Base-by-base conservation (phyloP, 106 monocot genomes). In the Amphibolis antarctica region DNA sequence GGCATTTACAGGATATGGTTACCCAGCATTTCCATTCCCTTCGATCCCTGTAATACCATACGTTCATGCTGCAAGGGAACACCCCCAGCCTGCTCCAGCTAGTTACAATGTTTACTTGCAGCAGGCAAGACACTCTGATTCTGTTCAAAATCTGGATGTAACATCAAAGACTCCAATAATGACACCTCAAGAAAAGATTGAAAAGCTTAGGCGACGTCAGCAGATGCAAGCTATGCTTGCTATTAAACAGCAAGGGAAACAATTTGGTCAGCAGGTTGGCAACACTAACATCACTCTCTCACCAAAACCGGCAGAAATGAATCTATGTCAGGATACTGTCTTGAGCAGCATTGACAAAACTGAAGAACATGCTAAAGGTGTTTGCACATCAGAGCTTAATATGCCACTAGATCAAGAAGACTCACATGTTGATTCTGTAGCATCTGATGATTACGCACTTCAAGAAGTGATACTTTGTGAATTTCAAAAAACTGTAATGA, bases 121-220 rank as follows among this genome's bases (percentile, higher is more conserved):
- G 48, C 24, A 21, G 19, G 27, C 45, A 47, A 23, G 28, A 4
- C n/a, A 15, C 47, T 7, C 12, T 17, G 48, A 46, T 47, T 64
- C 64, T 47, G 13, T 17, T 24, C 45, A 64, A 64, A 10, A 64
- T 14, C 64, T 15, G 27, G 46, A 64, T 0, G 1, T 46, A 24
- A 49, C 71, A 30, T 47, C 73, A 42, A 80, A 71, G 63, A 65
- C 75, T 28, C 28, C 23, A 24, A 75, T 10, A 22, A 94, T 94
- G 94, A 89, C 94, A 53, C 86, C 94, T 69, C 89, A 86, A 78
- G 94, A 86, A 67, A 94, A 94, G 72, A 84, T 89, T 12, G 89
- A 94, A 72, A 94, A 94, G 59, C 76, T 94, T 36, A 86, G 86
- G 47, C 65, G 89, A 12, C 77, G 81, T 1, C 94, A 89, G 56